Percentiles rank a stretch among this genome's conserved stretches.
phyloP scores from a whole-genome alignment of 331 rosid genomes.

The Saraca asoca region DNA sequence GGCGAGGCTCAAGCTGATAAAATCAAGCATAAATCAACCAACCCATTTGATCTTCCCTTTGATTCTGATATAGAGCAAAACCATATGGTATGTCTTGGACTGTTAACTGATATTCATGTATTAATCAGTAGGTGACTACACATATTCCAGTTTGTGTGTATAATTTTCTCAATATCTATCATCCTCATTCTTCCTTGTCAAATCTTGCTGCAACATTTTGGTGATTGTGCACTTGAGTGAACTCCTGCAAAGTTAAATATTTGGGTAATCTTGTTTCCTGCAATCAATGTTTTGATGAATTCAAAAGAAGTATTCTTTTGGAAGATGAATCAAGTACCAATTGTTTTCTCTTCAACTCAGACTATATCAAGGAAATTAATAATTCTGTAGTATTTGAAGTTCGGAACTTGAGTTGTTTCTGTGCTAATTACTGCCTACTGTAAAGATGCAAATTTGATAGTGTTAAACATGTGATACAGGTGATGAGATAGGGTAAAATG shows the following conservation, averaged over 20 bases:
- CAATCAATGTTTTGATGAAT: too few relatives aligned
- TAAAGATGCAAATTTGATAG: conserved; percentile 18
- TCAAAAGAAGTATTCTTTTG: neutral
- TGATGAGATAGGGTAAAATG: conserved; percentile 1
- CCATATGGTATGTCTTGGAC: conserved; percentile 49
- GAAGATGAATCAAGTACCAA: too few relatives aligned
- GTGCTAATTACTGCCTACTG: neutral
- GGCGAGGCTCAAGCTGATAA: conserved; percentile 46
- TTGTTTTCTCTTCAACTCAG: neutral
- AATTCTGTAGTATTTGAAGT: neutral
- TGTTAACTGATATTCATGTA: neutral
- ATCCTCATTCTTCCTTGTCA: neutral
- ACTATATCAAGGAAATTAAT: neutral
- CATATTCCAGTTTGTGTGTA: neutral
- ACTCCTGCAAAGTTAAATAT: neutral
- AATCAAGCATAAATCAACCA: conserved; percentile 48
- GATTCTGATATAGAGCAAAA: conserved; percentile 57
- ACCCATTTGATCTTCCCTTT: conserved; percentile 68
- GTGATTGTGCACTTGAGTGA: neutral
- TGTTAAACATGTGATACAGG: conserved; percentile 4
- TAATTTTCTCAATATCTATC: neutral
- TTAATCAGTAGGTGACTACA: conserved; percentile 3
- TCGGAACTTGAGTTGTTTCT: conserved; percentile 2
- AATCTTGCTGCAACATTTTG: neutral
- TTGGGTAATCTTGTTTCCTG: too few relatives aligned